Conservation (phyloP, 1,284 basidiomycete species). For the Trametes pubescens region DNA sequence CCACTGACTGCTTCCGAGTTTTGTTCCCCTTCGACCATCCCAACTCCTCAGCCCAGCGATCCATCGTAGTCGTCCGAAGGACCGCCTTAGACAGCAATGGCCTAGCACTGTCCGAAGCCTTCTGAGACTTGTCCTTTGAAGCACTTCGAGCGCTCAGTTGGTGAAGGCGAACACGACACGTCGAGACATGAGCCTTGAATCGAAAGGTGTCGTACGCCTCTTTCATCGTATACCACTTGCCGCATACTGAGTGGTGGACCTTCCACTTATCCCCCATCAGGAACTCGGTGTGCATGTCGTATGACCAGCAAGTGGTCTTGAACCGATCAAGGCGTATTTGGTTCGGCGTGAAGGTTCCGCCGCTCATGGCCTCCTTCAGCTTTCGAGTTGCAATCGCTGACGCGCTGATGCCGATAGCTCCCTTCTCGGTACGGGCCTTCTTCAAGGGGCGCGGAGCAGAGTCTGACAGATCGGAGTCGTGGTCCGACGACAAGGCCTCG, state of each 20-base stretch:
- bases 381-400: neutral
- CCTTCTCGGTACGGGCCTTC: neutral
- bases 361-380: neutral
- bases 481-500: no score
- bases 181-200: conserved; percentile 2
- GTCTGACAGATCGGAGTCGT: no score
- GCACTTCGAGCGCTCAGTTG: no score
- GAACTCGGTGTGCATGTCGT: neutral
- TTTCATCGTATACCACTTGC: conserved; percentile 12
- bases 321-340: neutral
- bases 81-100: no score
- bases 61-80: no score
- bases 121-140: no score
- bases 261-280: neutral
- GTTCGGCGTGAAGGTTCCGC: neutral
- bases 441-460: no score
- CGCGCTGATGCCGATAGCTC: conserved; percentile 2
- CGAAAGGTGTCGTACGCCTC: conserved; percentile 1
- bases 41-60: no score
- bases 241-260: conserved; percentile 15
- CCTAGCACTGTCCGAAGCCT: no score
- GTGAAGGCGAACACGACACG: neutral
- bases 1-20: no score
- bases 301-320: neutral
- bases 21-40: no score